A percentile compares a stretch with the other conserved stretches of the same genome.
phyloP scores from a whole-genome alignment of 1,284 basidiomycete genomes.

The Boletus sp. region DNA sequence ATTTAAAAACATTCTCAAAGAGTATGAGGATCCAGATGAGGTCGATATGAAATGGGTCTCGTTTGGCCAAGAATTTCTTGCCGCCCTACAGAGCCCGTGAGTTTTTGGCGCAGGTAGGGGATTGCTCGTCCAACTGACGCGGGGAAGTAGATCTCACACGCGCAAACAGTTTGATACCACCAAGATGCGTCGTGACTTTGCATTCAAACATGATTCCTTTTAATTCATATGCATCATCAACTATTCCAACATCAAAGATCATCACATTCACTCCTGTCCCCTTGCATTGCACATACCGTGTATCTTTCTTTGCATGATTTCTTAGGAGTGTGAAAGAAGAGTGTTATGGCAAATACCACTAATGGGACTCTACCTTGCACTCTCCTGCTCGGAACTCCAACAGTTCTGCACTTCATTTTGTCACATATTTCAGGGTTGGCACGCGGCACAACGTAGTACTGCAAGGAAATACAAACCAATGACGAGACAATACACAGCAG shows the following conservation, averaged over 20 bases:
- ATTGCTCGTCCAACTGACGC: slow-evolving; percentile 1
- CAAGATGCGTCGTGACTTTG: slow-evolving; percentile 22
- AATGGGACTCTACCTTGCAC: not conserved
- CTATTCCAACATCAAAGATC: not conserved
- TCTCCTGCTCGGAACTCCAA: not conserved
- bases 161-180: slow-evolving; percentile 17
- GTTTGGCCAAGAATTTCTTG: slow-evolving; percentile 23
- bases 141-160: not conserved
- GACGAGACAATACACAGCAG: too few species aligned
- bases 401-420: not conserved
- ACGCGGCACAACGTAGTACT: slow-evolving; percentile 11
- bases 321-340: not conserved
- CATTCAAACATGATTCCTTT: slow-evolving; percentile 19
- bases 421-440: not conserved
- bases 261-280: not conserved
- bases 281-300: slow-evolving; percentile 12
- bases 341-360: not conserved
- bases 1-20: slow-evolving; percentile 17
- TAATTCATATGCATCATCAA: not conserved
- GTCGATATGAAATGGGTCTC: slow-evolving; percentile 22
- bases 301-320: slow-evolving; percentile 7
- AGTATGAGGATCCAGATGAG: slow-evolving; percentile 18
- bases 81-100: slow-evolving; percentile 22
- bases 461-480: not conserved
- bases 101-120: slow-evolving; percentile 1